Evolutionary conservation across 495 filamentous ascomycete species (phyloP), one percentile per base, ranked within the genome.

Genomic region (Daldinia bambusicola): DNA sequence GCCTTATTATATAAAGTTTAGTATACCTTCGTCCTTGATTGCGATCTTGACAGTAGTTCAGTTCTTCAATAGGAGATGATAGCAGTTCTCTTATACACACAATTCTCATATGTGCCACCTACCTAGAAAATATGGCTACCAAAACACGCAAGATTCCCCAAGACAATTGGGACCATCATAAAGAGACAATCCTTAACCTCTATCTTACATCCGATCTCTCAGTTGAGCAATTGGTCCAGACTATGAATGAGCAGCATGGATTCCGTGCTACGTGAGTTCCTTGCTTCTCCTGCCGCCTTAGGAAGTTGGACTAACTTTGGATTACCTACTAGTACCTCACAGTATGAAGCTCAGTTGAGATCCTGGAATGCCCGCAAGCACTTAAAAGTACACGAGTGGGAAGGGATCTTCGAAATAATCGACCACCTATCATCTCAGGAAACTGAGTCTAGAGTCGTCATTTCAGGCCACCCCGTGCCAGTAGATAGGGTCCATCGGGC

Each of bases 321-420:
- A 32, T 12, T 3, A 10, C 5, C 8, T 3, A 10, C 5, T n/a
- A 65, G 51, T 32, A 12, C 34, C 18, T 66, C 73, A n/a, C 73
- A 75, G 20, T 72, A 61, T 20, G 62, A 72, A 14, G 38, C 66
- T n/a, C 58, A 68, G 34, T 38, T 73, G 5, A 72, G 45, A 37
- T 9, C 22, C 8, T 75, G 70, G 73, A 50, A 61, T 1, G 70
- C 63, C 16, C 73, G 66, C 26, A 75, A 75, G 63, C 72, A 75
- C 14, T n/a, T 75, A 13, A 67, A 61, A 62, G 55, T 16, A 0
- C 50, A 61, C 1, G 69, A 75, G 30, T 75, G 70, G 73, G 60
- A 72, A 40, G 20, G 10, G 4, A n/a, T 70, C 4, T 20, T 71
- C 38, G 16, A 67, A 14, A 67, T 43, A 3, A 66, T 75, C 34